Evolutionary conservation across 164 flowering plant genomes (phyloP), one percentile per base, ranked within the genome.

Genomic region (Berberis thunbergii): DNA sequence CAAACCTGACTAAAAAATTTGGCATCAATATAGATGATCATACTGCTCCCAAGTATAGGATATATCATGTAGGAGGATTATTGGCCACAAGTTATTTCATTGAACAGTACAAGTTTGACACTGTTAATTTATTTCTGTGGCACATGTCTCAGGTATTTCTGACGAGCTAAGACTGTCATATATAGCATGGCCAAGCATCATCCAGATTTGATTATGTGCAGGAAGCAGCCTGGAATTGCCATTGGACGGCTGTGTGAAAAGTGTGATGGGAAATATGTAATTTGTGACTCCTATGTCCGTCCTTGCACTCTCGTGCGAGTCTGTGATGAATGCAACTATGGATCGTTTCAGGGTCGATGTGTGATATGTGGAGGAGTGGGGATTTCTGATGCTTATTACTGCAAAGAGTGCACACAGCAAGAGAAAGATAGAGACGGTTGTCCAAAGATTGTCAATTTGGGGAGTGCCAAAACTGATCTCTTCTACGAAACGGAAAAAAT

Each of bases 321-420:
- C 7, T 86, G 92, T 45, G 92, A 86, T 63, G 92, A 90, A 70
- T 90, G 97, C 86, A 88, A 88, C 76, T 88, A 88, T 61, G 95
- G 95, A n/a, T 86, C 95, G 3, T 90, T 90, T 69, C 92, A 85
- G 61, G 90, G 94, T 40, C 75, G 88, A 10, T 82, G 86, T 66
- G 86, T 85, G 48, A 87, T 87, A 64, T 90, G 97, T 69, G 97
- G 95, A 66, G 95, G 96, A 44, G 89, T 87, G 42, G 94, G 91
- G 49, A 86, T 89, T 10, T 89, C 96, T 13, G 97, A 87, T 81
- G 92, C 97, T 12, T 87, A 90, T 74, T 86, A 86, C 72, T 86
- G 97, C 82, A 88, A 88, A 63, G 95, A 86, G 74, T 90, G 97
- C 55, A 88, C 97, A 3, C 95, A 90, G 67, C 91, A 83, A 75